A percentile compares a stretch with the other conserved stretches of the same genome.
These are phyloP conservation scores for Pseudocercospora cruenta DNA, from an alignment of 2,329 filamentous ascomycete species.

Conservation along the genomic window DNA sequence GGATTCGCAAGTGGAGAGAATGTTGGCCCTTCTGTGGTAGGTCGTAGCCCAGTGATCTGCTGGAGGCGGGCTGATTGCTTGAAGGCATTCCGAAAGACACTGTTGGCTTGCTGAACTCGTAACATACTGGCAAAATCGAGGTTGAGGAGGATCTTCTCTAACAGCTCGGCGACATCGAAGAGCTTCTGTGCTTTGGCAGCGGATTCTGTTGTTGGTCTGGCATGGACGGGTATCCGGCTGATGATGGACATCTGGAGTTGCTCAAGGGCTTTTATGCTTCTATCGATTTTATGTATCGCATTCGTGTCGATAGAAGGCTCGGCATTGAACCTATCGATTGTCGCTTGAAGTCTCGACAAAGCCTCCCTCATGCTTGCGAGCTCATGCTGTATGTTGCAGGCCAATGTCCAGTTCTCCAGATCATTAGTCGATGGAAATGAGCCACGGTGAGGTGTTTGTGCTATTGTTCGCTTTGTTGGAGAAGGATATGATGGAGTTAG, in stretches of 20 bases:
- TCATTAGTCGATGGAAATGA: background rate
- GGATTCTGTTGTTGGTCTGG: constrained; percentile 7
- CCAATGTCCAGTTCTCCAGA: background rate
- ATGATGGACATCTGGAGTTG: background rate
- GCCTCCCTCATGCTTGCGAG: background rate
- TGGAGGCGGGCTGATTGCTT: constrained; percentile 9
- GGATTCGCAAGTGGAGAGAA: constrained; percentile 12
- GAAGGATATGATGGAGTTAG: background rate
- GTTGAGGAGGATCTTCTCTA: constrained; percentile 17
- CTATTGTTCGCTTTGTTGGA: no score
- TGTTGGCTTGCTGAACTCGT: constrained; percentile 4
- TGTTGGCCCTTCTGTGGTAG: background rate
- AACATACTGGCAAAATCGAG: constrained; percentile 10
- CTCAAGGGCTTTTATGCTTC: constrained; percentile 3
- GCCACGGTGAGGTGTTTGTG: no score
- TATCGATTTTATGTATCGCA: background rate
- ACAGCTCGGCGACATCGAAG: constrained; percentile 14
- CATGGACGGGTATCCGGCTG: background rate
- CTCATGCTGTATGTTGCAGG: background rate
- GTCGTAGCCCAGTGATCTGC: constrained; percentile 4
- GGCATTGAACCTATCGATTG: background rate
- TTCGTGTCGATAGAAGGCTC: background rate
- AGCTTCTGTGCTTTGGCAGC: constrained; percentile 6
- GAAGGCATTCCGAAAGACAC: constrained; percentile 7
- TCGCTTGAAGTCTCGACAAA: background rate